Conservation (phyloP, 2,329 filamentous ascomycete species). For the Paecilomyces dactylethromorphus region DNA sequence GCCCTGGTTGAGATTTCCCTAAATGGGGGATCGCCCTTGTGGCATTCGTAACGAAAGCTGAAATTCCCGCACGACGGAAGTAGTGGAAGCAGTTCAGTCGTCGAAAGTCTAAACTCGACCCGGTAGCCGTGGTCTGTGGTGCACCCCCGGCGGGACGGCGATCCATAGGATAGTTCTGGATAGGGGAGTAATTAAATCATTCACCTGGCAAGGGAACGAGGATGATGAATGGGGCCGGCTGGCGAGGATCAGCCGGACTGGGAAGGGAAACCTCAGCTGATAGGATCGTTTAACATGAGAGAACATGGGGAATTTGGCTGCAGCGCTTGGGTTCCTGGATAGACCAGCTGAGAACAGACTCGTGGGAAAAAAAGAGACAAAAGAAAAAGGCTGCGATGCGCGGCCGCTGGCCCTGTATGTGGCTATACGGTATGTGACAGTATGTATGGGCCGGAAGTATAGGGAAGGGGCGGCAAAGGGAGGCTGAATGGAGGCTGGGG, state of each 20-base stretch:
- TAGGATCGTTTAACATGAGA: slow-evolving; percentile 13
- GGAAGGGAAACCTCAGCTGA: neutral
- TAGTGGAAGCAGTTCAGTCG: slow-evolving; percentile 1
- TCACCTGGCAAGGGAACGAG: neutral
- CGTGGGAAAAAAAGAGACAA: neutral
- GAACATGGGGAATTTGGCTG: neutral
- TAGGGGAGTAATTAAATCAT: neutral
- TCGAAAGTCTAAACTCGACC: slow-evolving; percentile 2
- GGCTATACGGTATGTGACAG: neutral
- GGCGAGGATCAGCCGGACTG: neutral
- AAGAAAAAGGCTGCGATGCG: neutral
- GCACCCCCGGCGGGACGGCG: slow-evolving; percentile 3
- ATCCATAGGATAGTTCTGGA: slow-evolving; percentile 3
- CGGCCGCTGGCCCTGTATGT: neutral
- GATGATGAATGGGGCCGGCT: neutral
- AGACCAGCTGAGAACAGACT: neutral
- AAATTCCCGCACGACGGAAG: slow-evolving; percentile 4
- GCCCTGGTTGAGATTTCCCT: neutral
- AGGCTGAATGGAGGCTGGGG: neutral
- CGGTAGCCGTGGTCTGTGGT: slow-evolving; percentile 1
- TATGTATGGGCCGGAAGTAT: neutral
- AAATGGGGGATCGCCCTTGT: neutral
- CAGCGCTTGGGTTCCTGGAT: neutral
- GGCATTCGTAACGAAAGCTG: neutral
- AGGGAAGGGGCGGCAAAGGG: too few species aligned